phyloP scores from a whole-genome alignment of 1,284 basidiomycete species.

The Phaffia rhodozyma region DNA sequence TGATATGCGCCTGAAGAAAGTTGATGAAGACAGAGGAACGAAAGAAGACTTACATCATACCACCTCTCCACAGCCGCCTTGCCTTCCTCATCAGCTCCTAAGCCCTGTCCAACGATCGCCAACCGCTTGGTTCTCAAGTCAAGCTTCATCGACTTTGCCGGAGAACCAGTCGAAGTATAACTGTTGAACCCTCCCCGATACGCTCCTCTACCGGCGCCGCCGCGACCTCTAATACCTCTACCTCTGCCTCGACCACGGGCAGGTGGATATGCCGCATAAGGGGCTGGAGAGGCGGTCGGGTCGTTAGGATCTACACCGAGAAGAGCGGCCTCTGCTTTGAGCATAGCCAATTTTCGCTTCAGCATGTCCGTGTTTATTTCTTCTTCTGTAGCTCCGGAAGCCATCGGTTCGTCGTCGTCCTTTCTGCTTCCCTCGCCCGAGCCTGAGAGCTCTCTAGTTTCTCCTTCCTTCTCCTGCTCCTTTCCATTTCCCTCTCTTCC shows the following conservation, averaged over 20 bases:
- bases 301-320: constrained; percentile 47
- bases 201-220: constrained; percentile 47
- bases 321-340: constrained; percentile 73
- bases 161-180: constrained; percentile 36
- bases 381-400: constrained; percentile 38
- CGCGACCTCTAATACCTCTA: constrained; percentile 45
- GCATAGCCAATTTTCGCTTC: constrained; percentile 62
- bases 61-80: constrained; percentile 58
- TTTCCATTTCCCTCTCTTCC: constrained; percentile 35
- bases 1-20: neutral
- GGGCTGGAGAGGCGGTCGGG: constrained; percentile 27
- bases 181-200: constrained; percentile 42
- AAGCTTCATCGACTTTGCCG: constrained; percentile 52
- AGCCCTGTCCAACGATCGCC: constrained; percentile 52
- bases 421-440: constrained; percentile 46
- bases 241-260: constrained; percentile 46
- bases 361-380: constrained; percentile 51
- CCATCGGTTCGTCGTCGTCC: constrained; percentile 15
- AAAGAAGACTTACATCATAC: constrained; percentile 53
- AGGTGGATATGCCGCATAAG: constrained; percentile 49
- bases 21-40: neutral
- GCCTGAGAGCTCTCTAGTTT: constrained; percentile 50
- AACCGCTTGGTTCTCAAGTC: constrained; percentile 81
- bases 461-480: constrained; percentile 47
- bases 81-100: constrained; percentile 38